Percentiles rank a stretch among this genome's conserved stretches.
Evolutionary conservation across 1,139 yeast genomes (phyloP).

Genomic region (Candida albicans): DNA sequence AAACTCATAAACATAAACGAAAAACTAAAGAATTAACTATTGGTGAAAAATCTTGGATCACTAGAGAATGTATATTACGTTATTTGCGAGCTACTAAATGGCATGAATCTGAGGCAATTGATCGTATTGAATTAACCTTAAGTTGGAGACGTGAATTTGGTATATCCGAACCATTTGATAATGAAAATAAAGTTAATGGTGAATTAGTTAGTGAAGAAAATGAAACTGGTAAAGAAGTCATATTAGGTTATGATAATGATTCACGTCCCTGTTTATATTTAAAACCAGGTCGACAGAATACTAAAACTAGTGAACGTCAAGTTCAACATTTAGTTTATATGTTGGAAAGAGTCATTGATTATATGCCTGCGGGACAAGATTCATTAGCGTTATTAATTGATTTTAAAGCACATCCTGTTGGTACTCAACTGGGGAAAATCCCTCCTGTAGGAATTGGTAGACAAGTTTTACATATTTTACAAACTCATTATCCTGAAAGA

Average conservation of each 20-base stretch:
- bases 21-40: slow-evolving; percentile 22
- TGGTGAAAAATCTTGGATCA: slow-evolving; percentile 46
- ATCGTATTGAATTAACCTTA: slow-evolving; percentile 41
- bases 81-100: slow-evolving; percentile 51
- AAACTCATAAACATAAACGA: slow-evolving; percentile 31
- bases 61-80: slow-evolving; percentile 49
- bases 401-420: slow-evolving; percentile 46
- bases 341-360: slow-evolving; percentile 49
- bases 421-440: slow-evolving; percentile 61
- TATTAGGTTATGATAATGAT: slow-evolving; percentile 48
- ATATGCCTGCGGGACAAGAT: slow-evolving; percentile 53
- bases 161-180: slow-evolving; percentile 30
- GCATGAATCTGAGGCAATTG: slow-evolving; percentile 40
- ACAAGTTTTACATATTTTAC: slow-evolving; percentile 71
- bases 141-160: slow-evolving; percentile 54
- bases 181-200: slow-evolving; percentile 36
- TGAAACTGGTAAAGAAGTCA: slow-evolving; percentile 49
- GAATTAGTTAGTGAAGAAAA: slow-evolving; percentile 37
- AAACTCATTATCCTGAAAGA: slow-evolving; percentile 52
- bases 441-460: slow-evolving; percentile 83
- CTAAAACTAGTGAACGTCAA: slow-evolving; percentile 43
- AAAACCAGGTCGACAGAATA: slow-evolving; percentile 51
- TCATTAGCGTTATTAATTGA: slow-evolving; percentile 48
- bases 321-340: slow-evolving; percentile 52
- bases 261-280: slow-evolving; percentile 50